Percentiles rank a stretch among this genome's conserved stretches.
Conservation (phyloP, 2,329 filamentous ascomycete species). For the Magnaporthiopsis rhizophila region DNA sequence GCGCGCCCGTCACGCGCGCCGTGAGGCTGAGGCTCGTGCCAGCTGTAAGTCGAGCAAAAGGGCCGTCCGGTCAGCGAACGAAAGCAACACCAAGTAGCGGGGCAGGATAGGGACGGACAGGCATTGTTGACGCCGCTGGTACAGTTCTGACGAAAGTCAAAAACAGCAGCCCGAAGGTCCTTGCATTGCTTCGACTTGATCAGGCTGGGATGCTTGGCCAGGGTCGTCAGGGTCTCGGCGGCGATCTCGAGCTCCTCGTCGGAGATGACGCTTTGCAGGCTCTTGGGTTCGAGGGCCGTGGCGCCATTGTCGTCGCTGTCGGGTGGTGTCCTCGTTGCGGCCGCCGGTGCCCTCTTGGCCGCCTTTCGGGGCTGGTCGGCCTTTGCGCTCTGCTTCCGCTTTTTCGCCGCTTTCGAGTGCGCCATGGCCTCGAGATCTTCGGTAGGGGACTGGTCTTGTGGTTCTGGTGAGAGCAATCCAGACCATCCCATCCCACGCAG, state of each 20-base stretch:
- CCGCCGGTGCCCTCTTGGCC: conserved; percentile 25
- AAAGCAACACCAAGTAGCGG: neutral
- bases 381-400: neutral
- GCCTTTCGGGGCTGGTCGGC: conserved; percentile 27
- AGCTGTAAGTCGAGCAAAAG: conserved; percentile 10
- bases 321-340: conserved; percentile 13
- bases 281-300: conserved; percentile 15
- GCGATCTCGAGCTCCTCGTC: conserved; percentile 60
- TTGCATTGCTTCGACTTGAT: conserved; percentile 64
- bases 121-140: conserved; percentile 56
- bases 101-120: conserved; percentile 17
- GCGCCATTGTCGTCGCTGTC: neutral
- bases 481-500: neutral
- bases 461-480: neutral
- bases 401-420: neutral
- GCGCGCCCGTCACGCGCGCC: conserved; percentile 55
- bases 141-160: conserved; percentile 61
- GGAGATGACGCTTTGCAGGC: conserved; percentile 45
- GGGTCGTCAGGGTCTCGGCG: conserved; percentile 52
- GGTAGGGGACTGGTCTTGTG: too few relatives aligned
- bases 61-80: neutral
- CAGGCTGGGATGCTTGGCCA: conserved; percentile 50
- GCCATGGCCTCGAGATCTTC: neutral
- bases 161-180: conserved; percentile 57
- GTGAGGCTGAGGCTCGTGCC: conserved; percentile 54